Evolutionary conservation across 192 early-diverging fungal species (phyloP).

Genomic region (Chytriomyces confervae): DNA sequence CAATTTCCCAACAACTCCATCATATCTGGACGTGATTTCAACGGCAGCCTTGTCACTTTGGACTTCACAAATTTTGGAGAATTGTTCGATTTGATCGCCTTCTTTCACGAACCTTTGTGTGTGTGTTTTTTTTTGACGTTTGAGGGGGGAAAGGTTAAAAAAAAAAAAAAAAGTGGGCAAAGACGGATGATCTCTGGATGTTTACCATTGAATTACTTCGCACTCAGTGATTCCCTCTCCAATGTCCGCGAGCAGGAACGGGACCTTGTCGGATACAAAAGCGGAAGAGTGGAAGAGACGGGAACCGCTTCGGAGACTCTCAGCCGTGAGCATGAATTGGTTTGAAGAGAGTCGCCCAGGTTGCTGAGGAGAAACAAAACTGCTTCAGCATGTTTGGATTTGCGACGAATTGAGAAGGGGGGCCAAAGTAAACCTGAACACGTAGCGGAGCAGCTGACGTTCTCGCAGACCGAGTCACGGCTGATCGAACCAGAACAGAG

Average conservation of each 20-base stretch:
- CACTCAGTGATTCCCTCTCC: conserved; percentile 98
- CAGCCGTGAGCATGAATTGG: conserved; percentile 13
- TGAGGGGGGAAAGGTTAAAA: neutral
- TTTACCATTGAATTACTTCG: conserved; percentile 95
- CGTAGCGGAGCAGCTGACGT: too few species aligned
- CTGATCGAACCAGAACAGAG: neutral
- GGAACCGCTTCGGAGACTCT: neutral
- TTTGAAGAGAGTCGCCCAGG: neutral
- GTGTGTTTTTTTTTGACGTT: neutral
- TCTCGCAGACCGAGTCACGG: neutral
- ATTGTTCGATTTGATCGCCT: conserved; percentile 87
- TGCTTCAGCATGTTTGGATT: too few species aligned
- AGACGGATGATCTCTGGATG: neutral
- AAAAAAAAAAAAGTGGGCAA: neutral
- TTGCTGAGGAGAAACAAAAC: too few species aligned
- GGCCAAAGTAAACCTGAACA: too few species aligned
- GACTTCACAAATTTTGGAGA: conserved; percentile 95
- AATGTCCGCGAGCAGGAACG: conserved; percentile 94
- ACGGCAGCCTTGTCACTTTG: conserved; percentile 99
- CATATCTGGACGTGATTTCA: conserved; percentile 95
- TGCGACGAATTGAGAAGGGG: too few species aligned
- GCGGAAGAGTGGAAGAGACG: conserved; percentile 28
- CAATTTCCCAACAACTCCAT: conserved; percentile 81
- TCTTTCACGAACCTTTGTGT: conserved; percentile 84
- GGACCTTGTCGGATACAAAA: conserved; percentile 34